Conservation (phyloP, 768 basidiomycete genomes). For the Omphalotus guepiniiformis region DNA sequence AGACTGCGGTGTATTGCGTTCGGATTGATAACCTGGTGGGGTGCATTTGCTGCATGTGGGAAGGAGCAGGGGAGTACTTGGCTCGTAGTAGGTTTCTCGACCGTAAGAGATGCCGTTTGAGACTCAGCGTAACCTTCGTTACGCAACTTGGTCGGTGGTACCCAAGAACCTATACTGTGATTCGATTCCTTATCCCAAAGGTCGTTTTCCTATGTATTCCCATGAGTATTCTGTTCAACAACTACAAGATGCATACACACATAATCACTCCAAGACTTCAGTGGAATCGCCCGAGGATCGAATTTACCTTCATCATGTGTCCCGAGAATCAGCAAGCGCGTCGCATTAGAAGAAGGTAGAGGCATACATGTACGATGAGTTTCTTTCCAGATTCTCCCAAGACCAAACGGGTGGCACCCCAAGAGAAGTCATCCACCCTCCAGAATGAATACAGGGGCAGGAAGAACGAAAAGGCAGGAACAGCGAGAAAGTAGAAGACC, state of each 20-base stretch:
- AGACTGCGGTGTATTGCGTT: slow-evolving; percentile 68
- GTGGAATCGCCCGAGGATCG: slow-evolving; percentile 85
- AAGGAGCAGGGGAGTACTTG: slow-evolving; percentile 72
- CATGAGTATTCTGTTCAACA: not conserved
- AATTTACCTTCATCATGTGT: slow-evolving; percentile 94
- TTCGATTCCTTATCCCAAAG: slow-evolving; percentile 97
- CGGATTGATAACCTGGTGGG: slow-evolving; percentile 74
- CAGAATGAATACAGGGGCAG: slow-evolving; percentile 95
- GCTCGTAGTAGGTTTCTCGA: slow-evolving; percentile 83
- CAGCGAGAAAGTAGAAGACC: slow-evolving; percentile 92
- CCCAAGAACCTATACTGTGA: slow-evolving; percentile 91
- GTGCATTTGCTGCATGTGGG: slow-evolving; percentile 50
- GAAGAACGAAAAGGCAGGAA: slow-evolving; percentile 90
- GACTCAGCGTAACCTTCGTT: slow-evolving; percentile 76
- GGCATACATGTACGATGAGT: slow-evolving; percentile 83
- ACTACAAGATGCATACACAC: slow-evolving; percentile 37
- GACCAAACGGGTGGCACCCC: slow-evolving; percentile 90
- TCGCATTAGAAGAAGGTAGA: too few relatives aligned
- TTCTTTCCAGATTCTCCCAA: slow-evolving; percentile 95
- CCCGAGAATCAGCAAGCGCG: not conserved
- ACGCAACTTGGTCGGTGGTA: slow-evolving; percentile 66
- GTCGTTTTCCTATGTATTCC: slow-evolving; percentile 70
- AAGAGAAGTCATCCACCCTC: slow-evolving; percentile 97
- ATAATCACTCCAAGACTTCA: slow-evolving; percentile 96
- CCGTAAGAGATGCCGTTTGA: slow-evolving; percentile 79